Base-by-base conservation (phyloP, 306 rosid species). In the Cicer bijugum region DNA sequence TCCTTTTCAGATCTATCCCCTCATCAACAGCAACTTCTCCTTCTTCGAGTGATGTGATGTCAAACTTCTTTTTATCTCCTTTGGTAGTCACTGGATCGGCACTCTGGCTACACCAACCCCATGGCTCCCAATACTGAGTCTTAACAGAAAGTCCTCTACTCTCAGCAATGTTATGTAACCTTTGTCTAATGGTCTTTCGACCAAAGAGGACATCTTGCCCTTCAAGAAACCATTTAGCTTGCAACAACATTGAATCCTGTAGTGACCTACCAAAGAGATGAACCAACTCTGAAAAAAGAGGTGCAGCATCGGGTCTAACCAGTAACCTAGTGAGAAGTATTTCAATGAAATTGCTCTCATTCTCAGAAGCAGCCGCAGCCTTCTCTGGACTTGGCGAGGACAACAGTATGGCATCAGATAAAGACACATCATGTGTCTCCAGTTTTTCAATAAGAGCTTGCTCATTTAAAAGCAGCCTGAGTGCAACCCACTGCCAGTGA, bases 401-500 rank as follows among this genome's bases (percentile, higher is more conserved):
- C 43, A 85, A 82, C 43, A 86, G 87, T 75, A 94, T 84, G 75
- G 99, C 99, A 67, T 91, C 87, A 52, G 84, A 84, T 45, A 94
- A 83, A 55, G 99, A 85, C 75, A 77, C 59, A 28, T 85, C 92
- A 53, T 69, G 89, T 48, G 69, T 39, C 74, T 79, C 88, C 38
- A 94, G 84, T 69, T 91, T 94, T 53, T 94, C 99, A 43, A 88
- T 53, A 17, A 94, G 90, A 71, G 92, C 89, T 76, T 94, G 99
- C 72, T 94, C 99, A 76, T 91, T 91, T 83, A 94, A 86, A 73
- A 94, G 96, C 75, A 94, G 84, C 85, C 99, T 90, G 55, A 94
- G 96, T 80, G 89, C 91, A 74, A 94, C 89, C 99, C 99, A 94
- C 80, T 94, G 99, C 99, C 99, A 94, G 74, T 89, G 99, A 60